Evolutionary conservation across 306 rosid genomes (phyloP).

Genomic region (Cicer judaicum): DNA sequence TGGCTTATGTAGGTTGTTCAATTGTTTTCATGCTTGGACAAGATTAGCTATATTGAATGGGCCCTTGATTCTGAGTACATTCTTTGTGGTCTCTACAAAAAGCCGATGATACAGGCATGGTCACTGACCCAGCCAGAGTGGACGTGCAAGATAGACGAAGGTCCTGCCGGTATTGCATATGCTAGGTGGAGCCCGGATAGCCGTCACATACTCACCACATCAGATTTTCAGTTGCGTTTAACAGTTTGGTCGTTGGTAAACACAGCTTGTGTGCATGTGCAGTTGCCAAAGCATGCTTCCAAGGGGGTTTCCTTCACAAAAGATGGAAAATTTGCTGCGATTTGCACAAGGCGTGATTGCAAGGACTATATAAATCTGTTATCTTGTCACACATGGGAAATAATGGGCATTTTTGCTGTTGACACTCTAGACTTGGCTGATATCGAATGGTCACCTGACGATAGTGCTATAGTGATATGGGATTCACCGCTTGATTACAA

Average conservation of each 20-base stretch:
- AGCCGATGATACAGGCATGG: slow-evolving; percentile 99
- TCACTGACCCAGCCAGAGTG: slow-evolving; percentile 95
- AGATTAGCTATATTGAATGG: slow-evolving; percentile 98
- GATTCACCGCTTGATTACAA: slow-evolving; percentile 95
- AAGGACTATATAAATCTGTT: slow-evolving; percentile 86
- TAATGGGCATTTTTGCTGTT: slow-evolving; percentile 87
- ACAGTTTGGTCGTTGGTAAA: slow-evolving; percentile 95
- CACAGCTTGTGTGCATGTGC: slow-evolving; percentile 96
- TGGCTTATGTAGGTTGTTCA: slow-evolving; percentile 85
- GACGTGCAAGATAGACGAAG: slow-evolving; percentile 99
- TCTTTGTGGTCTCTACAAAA: slow-evolving; percentile 92
- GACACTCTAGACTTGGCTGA: slow-evolving; percentile 95
- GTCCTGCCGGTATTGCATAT: slow-evolving; percentile 94
- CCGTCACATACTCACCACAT: slow-evolving; percentile 94
- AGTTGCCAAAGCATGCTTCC: slow-evolving; percentile 93
- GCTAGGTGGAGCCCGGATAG: slow-evolving; percentile 99
- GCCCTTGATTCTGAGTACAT: slow-evolving; percentile 96
- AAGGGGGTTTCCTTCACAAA: slow-evolving; percentile 91
- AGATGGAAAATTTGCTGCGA: slow-evolving; percentile 93
- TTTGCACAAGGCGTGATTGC: slow-evolving; percentile 95
- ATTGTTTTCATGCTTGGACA: slow-evolving; percentile 97
- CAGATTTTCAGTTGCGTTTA: slow-evolving; percentile 92
- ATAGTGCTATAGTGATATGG: slow-evolving; percentile 95
- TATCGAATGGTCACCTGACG: slow-evolving; percentile 97
- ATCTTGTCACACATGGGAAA: slow-evolving; percentile 95